These are phyloP conservation scores for Plasmodium fragile DNA, from an alignment of 169 alveolate genomes.

Conservation along the genomic window DNA sequence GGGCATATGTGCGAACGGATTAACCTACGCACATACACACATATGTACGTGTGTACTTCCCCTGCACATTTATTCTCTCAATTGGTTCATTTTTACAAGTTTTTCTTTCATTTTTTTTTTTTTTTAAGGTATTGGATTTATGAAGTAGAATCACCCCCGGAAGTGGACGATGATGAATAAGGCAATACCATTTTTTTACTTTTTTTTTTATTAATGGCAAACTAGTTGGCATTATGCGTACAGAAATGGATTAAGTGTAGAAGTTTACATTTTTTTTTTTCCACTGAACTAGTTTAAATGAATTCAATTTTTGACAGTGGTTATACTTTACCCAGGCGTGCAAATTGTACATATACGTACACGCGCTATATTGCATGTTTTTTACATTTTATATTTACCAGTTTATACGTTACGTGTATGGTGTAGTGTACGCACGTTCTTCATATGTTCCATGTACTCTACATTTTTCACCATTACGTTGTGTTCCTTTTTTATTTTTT, in stretches of 20 bases:
- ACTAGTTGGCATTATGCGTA: neutral
- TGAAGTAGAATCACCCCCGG: slow-evolving; percentile 93
- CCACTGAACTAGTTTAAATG: neutral
- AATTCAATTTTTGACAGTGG: neutral
- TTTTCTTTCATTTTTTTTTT: slow-evolving; percentile 7
- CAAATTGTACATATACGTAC: neutral
- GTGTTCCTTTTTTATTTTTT: neutral
- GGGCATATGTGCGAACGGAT: neutral
- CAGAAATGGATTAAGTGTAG: neutral
- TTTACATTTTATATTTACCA: neutral
- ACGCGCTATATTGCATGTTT: neutral
- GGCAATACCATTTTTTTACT: slow-evolving; percentile 12
- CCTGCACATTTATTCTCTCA: neutral
- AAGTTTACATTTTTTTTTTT: neutral
- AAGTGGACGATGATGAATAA: slow-evolving; percentile 77
- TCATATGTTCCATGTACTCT: neutral
- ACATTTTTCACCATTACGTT: neutral
- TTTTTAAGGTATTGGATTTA: slow-evolving; percentile 89
- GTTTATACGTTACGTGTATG: neutral
- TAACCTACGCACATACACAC: neutral
- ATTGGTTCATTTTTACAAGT: neutral
- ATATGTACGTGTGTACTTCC: neutral
- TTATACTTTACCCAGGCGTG: neutral
- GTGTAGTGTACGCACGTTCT: slow-evolving; percentile 3
- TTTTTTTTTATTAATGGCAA: neutral